Evolutionary conservation across 2,329 filamentous ascomycete genomes (phyloP).

Genomic region (Xylariaceae sp.): DNA sequence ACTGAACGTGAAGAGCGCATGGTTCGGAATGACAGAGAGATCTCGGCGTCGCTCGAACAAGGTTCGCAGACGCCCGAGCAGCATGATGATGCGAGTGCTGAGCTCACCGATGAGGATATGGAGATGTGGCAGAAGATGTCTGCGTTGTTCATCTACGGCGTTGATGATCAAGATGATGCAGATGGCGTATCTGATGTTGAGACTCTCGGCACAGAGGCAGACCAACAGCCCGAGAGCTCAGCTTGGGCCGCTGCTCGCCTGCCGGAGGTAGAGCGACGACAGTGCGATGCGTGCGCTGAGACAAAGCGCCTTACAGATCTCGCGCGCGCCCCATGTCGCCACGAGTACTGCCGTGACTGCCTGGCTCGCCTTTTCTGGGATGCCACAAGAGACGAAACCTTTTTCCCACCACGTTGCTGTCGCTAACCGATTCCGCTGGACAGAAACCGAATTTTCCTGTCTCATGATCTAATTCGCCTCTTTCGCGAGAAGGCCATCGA

Average conservation of each 20-base stretch:
- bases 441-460: constrained; percentile 31
- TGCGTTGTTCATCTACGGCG: constrained; percentile 8
- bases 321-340: constrained; percentile 23
- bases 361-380: constrained; percentile 38
- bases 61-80: neutral
- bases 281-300: constrained; percentile 16
- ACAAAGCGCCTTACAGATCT: constrained; percentile 8
- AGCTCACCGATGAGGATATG: constrained; percentile 1
- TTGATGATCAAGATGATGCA: neutral
- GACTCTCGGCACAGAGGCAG: neutral
- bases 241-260: constrained; percentile 14
- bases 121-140: constrained; percentile 13
- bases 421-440: constrained; percentile 34
- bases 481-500: constrained; percentile 46
- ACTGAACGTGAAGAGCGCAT: constrained; percentile 9
- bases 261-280: neutral
- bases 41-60: constrained; percentile 4
- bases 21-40: constrained; percentile 8
- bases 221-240: constrained; percentile 13
- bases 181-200: neutral
- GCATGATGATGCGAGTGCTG: neutral
- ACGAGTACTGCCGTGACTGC: constrained; percentile 50
- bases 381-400: constrained; percentile 42
- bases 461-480: constrained; percentile 24
- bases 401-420: constrained; percentile 55